Percentiles rank a stretch among this genome's conserved stretches.
Conservation (phyloP, 176 grass and related monocot species). For the Pontederia crassipes region DNA sequence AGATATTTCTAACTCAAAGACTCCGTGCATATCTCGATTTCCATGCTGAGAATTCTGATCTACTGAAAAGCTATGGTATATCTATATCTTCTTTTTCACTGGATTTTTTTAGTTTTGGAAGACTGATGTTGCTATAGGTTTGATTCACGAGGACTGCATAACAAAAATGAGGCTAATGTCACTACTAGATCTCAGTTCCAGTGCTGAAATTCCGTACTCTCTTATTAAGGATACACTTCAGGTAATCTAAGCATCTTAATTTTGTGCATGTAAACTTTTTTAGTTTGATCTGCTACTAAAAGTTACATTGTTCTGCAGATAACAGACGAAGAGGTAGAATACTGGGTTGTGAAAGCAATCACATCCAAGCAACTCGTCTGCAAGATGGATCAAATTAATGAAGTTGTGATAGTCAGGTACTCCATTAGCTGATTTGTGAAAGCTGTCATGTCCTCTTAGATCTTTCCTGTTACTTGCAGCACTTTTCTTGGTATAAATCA, state of each 20-base stretch:
- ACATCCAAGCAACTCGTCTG: constrained; percentile 64
- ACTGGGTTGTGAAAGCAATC: constrained; percentile 94
- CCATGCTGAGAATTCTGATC: constrained; percentile 47
- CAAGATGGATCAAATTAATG: constrained; percentile 81
- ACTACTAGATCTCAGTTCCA: constrained; percentile 66
- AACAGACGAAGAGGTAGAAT: constrained; percentile 76
- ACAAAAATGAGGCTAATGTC: constrained; percentile 87
- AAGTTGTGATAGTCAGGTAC: constrained; percentile 56
- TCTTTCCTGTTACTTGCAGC: too few species aligned
- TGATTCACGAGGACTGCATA: constrained; percentile 81
- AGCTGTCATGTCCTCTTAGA: too few species aligned
- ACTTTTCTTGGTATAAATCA: too few species aligned
- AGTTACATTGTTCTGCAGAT: constrained; percentile 34
- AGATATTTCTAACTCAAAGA: constrained; percentile 80
- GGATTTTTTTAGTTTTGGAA: not conserved
- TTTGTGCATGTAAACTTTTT: not conserved
- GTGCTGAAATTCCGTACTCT: constrained; percentile 65
- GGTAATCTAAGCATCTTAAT: constrained; percentile 21
- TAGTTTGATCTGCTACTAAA: not conserved
- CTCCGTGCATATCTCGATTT: constrained; percentile 76
- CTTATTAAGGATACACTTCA: constrained; percentile 58
- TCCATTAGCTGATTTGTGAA: too few species aligned
- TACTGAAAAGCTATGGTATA: constrained; percentile 64
- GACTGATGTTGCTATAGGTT: constrained; percentile 26
- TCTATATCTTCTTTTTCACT: not conserved